A percentile compares a stretch with the other conserved stretches of the same genome.
Evolutionary conservation across 2,329 filamentous ascomycete genomes (phyloP).

Genomic region (Pyrenophora seminiperda): DNA sequence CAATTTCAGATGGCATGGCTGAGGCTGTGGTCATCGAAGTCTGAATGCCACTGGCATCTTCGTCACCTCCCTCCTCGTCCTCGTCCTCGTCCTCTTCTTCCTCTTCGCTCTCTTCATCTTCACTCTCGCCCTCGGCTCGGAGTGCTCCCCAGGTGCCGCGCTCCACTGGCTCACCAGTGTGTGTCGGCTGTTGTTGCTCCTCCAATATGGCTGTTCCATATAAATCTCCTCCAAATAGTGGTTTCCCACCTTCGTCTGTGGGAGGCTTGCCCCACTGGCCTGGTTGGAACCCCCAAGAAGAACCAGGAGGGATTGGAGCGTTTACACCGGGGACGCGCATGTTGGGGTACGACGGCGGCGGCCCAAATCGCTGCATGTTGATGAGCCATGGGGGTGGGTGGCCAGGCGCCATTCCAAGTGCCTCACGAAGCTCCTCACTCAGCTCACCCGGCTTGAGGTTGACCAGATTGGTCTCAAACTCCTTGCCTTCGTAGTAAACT

Average conservation of each 20-base stretch:
- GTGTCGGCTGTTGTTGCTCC: constrained; percentile 61
- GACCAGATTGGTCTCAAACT: constrained; percentile 92
- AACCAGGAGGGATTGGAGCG: constrained; percentile 85
- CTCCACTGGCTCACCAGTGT: constrained; percentile 76
- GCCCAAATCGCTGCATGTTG: constrained; percentile 92
- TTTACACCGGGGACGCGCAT: constrained; percentile 94
- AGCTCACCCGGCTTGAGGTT: constrained; percentile 89
- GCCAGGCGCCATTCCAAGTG: constrained; percentile 88
- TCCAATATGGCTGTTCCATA: constrained; percentile 76
- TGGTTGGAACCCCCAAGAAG: constrained; percentile 91
- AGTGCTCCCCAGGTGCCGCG: constrained; percentile 91
- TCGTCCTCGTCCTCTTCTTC: constrained; percentile 67
- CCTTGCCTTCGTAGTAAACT: constrained; percentile 99
- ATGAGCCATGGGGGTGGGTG: constrained; percentile 97
- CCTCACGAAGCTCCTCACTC: constrained; percentile 86
- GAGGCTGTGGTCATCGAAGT: constrained; percentile 77
- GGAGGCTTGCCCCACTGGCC: constrained; percentile 97
- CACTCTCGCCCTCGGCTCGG: constrained; percentile 77
- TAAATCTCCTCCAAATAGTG: constrained; percentile 91
- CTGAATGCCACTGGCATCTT: constrained; percentile 64
- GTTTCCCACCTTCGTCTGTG: constrained; percentile 88
- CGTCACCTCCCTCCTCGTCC: constrained; percentile 68
- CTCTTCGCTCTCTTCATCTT: constrained; percentile 65
- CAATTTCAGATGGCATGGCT: constrained; percentile 79
- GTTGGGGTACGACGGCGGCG: constrained; percentile 93